Evolutionary conservation across 352 stramenopile genomes (phyloP), one percentile per base, ranked within the genome.

Genomic region (Phytophthora aleatoria): DNA sequence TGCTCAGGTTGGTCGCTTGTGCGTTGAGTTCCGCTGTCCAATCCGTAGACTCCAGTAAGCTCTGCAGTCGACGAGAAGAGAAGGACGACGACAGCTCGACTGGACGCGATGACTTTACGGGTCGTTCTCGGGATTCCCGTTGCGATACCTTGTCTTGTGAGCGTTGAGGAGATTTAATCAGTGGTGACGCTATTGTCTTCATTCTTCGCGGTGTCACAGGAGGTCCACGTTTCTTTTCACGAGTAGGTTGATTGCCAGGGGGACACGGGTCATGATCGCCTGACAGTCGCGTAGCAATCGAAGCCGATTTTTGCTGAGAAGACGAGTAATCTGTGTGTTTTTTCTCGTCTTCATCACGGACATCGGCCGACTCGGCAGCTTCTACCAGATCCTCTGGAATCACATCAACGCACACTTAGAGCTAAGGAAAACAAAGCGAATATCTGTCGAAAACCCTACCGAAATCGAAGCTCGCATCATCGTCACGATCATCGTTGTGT

Each of bases 31-130:
- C 65, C 2, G 69, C 61, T 63, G 45, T 74, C 85, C 83, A 94
- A 50, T 92, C 81, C 3, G 85, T 92, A 3, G 83, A 91, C 51
- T 90, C 83, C 15, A 91, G 71, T 15, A 93, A 57, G 30, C 60
- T 76, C 26, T 80, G 77, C n/a, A 93, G 57, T 10, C 85, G 71
- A 10, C 56, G 64, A 13, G 71, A 77, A 26, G 77, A 81, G 26
- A 79, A 81, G 1, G 73, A 70, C 3, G 73, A 79, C 15, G 61
- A 72, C 0, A 71, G 43, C 1, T 65, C 57, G 20, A 35, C 48
- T 15, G 57, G 36, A 30, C 30, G 16, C 15, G 50, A 43, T 44
- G 27, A 2, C 47, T 51, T 44, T 35, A n/a, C 11, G 2, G 26
- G 3, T 11, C 16, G 26, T 26, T 54, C 48, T 39, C 30, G 27